Base-by-base conservation (phyloP, 2,329 filamentous ascomycete genomes). In the Xylariaceae sp. region DNA sequence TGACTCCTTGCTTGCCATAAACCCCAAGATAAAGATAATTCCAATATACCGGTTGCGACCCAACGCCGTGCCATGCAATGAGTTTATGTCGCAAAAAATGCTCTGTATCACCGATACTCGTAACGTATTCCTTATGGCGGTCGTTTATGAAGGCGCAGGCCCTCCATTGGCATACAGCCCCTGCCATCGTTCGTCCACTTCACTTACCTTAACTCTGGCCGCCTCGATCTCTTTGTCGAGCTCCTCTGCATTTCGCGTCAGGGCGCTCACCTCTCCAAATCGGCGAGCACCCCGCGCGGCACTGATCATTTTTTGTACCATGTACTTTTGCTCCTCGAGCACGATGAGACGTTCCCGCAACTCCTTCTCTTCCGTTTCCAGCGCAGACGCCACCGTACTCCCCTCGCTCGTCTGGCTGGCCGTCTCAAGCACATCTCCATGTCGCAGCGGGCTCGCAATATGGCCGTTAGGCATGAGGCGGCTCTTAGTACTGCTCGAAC, bases 241-340 rank as follows among this genome's bases (percentile, higher is more conserved):
- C 75, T 96, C 93, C 54, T 95, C 91, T 24, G 92, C 76, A 66
- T 96, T 96, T 56, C 87, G 82, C 3, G 87, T 87, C 54, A 97
- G 76, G 9, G 90, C 91, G 53, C 86, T 85, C 2, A 96, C 90
- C 73, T 97, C 93, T 68, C 96, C 93, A 65, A 96, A 96, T 56
- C 91, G 87, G 24, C 91, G 80, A 9, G 89, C 85, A 37, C 87
- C 88, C 44, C 88, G 88, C 0, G 92, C 91, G 58, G 88, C 85
- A 6, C 84, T 85, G 40, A 96, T 85, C 92, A 96, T 96, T 65
- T 91, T 87, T 33, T 87, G 86, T 0, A 97, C 92, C 75, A 96
- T 86, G 74, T 96, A 96, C 62, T 87, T 89, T 73, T 97, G 93
- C 75, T 97, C 93, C 72, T 96, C 92, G 1, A 97, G 80, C 6